These are phyloP conservation scores for Cladosporium austrohemisphaericum DNA, from an alignment of 2,329 filamentous ascomycete species.

Conservation along the genomic window DNA sequence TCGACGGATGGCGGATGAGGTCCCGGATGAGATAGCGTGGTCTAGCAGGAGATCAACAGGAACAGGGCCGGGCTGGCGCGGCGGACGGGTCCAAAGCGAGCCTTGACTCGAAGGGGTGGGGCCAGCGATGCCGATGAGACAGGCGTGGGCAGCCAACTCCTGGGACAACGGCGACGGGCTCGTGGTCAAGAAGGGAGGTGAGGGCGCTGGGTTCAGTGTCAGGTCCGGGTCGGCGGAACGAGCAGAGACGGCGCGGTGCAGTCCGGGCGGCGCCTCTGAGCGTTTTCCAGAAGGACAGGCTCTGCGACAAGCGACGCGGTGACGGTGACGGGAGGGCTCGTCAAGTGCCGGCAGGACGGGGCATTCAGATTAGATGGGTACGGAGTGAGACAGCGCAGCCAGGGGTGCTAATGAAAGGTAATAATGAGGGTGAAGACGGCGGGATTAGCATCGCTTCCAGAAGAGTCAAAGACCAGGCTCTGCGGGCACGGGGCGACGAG, in stretches of 20 bases:
- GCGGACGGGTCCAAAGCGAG: slow-evolving; percentile 21
- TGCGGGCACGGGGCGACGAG: slow-evolving; percentile 9
- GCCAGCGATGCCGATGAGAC: slow-evolving; percentile 30
- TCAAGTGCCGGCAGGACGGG: slow-evolving; percentile 12
- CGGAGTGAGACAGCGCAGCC: slow-evolving; percentile 12
- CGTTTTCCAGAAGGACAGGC: slow-evolving; percentile 7
- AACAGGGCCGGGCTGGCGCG: slow-evolving; percentile 32
- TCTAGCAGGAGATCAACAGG: slow-evolving; percentile 31
- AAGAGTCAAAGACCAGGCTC: slow-evolving; percentile 3
- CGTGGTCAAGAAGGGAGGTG: slow-evolving; percentile 1
- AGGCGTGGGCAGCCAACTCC: slow-evolving; percentile 15
- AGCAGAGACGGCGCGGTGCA: slow-evolving; percentile 8
- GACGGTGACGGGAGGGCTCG: not conserved
- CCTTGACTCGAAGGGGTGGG: slow-evolving; percentile 28
- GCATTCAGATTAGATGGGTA: slow-evolving; percentile 5
- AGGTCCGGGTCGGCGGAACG: slow-evolving; percentile 14
- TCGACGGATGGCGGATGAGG: slow-evolving; percentile 29
- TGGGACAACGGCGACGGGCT: not conserved
- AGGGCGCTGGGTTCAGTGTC: slow-evolving; percentile 1
- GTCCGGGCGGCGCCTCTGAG: slow-evolving; percentile 2
- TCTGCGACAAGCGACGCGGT: not conserved
- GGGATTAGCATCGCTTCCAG: slow-evolving; percentile 16
- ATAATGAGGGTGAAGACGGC: slow-evolving; percentile 15
- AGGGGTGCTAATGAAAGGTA: slow-evolving; percentile 17
- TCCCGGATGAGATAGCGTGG: slow-evolving; percentile 29